phyloP scores from a whole-genome alignment of 2,329 filamentous ascomycete species.

The Colletotrichum sp. region DNA sequence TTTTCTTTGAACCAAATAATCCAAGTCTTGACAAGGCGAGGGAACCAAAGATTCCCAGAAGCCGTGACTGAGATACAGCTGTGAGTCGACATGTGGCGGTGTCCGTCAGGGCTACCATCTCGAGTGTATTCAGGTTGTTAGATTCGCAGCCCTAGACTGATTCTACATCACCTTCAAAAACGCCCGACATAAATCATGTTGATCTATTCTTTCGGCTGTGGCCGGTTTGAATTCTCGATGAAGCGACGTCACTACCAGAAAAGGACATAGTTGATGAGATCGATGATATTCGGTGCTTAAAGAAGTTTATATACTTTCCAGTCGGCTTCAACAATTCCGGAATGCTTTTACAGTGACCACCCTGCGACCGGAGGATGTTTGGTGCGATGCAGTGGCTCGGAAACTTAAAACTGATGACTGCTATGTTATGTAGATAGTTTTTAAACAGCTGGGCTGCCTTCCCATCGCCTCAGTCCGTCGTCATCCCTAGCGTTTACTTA shows the following conservation, averaged over 20 bases:
- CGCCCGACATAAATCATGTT: fast-evolving
- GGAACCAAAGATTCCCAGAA: neutral
- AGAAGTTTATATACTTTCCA: neutral
- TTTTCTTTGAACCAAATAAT: fast-evolving
- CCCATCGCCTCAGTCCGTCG: neutral
- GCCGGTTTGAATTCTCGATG: fast-evolving
- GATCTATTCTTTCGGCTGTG: neutral
- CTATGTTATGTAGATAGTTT: no score
- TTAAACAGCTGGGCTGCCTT: no score
- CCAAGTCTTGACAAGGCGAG: neutral
- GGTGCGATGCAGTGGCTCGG: no score
- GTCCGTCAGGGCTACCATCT: neutral
- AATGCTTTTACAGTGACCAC: neutral
- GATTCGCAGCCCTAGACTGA: neutral
- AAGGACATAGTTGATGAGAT: fast-evolving
- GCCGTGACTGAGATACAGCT: neutral
- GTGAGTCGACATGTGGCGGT: neutral
- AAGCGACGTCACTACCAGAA: neutral
- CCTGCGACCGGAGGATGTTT: no score
- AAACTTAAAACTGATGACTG: no score
- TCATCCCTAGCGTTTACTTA: no score
- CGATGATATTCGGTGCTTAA: neutral
- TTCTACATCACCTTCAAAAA: no score
- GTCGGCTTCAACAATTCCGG: neutral
- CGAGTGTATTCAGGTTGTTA: fast-evolving